Percentiles rank a stretch among this genome's conserved stretches.
These are phyloP conservation scores for Pelargonium australe DNA, from an alignment of 441 rosid genomes.

Conservation along the genomic window DNA sequence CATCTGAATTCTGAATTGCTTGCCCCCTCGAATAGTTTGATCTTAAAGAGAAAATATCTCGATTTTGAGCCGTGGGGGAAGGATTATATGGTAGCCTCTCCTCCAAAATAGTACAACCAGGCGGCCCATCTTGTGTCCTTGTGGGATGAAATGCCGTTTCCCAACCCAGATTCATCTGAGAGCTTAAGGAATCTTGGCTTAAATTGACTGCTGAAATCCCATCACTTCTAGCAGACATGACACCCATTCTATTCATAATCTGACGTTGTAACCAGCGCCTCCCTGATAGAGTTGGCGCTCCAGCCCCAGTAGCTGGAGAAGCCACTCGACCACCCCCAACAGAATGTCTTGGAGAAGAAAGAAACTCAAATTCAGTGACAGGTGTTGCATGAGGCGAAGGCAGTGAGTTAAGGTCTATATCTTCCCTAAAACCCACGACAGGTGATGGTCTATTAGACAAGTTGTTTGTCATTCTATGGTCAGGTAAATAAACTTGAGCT, in stretches of 20 bases:
- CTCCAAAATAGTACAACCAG: constrained; percentile 29
- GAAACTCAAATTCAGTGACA: constrained; percentile 39
- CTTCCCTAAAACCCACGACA: constrained; percentile 35
- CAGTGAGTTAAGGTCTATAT: constrained; percentile 38
- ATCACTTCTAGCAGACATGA: constrained; percentile 40
- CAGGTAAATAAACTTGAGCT: constrained; percentile 39
- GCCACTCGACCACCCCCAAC: constrained; percentile 40
- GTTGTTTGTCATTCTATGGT: constrained; percentile 39
- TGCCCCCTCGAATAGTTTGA: constrained; percentile 39
- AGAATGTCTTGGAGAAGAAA: constrained; percentile 64
- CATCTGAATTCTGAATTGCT: constrained; percentile 30
- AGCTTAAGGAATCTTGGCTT: constrained; percentile 29
- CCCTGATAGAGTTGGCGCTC: constrained; percentile 69
- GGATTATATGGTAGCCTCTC: constrained; percentile 39
- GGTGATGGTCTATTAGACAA: constrained; percentile 17
- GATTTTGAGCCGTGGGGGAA: constrained; percentile 33
- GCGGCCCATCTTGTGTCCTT: constrained; percentile 34
- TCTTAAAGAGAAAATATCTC: constrained; percentile 36
- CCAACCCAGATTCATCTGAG: constrained; percentile 42
- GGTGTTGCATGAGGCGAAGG: constrained; percentile 51
- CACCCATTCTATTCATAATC: constrained; percentile 52
- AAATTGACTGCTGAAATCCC: constrained; percentile 37
- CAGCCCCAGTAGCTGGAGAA: constrained; percentile 63
- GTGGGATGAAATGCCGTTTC: constrained; percentile 31
- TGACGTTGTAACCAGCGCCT: constrained; percentile 82